Conservation (phyloP, 495 filamentous ascomycete genomes). For the Daldinia caldariorum region DNA sequence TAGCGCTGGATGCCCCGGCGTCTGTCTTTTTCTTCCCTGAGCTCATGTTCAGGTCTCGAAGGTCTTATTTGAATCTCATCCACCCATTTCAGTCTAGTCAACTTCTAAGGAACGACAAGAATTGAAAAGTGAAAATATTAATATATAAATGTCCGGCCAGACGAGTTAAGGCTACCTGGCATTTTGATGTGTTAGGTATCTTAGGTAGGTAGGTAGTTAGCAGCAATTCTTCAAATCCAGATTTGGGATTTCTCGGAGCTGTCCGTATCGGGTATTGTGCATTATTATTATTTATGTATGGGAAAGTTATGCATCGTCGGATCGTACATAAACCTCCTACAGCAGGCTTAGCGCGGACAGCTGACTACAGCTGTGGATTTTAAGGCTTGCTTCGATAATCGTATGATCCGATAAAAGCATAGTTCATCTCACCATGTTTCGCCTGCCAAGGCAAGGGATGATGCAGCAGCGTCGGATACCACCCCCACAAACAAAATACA, state of each 20-base stretch:
- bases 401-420: conserved; percentile 22
- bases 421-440: conserved; percentile 19
- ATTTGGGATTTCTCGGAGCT: conserved; percentile 42
- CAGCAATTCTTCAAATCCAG: conserved; percentile 21
- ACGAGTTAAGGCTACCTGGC: conserved; percentile 40
- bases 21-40: conserved; percentile 32
- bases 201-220: no score
- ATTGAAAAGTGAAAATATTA: not conserved
- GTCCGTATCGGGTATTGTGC: conserved; percentile 32
- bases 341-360: not conserved
- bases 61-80: conserved; percentile 7
- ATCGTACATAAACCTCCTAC: no score
- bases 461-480: conserved; percentile 33
- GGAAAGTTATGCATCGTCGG: no score
- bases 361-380: conserved; percentile 2
- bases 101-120: not conserved
- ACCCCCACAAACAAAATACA: conserved; percentile 30
- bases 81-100: conserved; percentile 23
- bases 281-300: not conserved
- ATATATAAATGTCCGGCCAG: conserved; percentile 22
- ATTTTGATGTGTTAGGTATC: conserved; percentile 27
- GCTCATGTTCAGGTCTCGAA: conserved; percentile 36
- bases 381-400: conserved; percentile 29
- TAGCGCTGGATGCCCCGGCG: conserved; percentile 16
- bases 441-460: conserved; percentile 27